A percentile compares a stretch with the other conserved stretches of the same genome.
phyloP scores from a whole-genome alignment of 2,329 filamentous ascomycete species.

The Ophiostoma himal-ulmi region DNA sequence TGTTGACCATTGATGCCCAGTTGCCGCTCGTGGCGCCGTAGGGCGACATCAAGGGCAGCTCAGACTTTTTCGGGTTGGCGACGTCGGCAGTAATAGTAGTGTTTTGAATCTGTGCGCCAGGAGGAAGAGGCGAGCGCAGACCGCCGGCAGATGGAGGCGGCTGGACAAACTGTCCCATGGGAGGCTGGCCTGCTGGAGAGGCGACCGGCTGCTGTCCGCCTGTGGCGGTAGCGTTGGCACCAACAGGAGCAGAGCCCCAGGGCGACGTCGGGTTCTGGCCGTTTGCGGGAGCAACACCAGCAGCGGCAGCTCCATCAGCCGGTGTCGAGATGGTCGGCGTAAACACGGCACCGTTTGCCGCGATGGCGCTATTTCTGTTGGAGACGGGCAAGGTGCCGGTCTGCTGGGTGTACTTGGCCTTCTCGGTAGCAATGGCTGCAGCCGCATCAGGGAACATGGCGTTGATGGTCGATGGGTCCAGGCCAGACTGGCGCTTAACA shows the following conservation, averaged over 20 bases:
- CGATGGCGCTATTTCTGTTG: slow-evolving; percentile 84
- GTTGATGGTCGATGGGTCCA: slow-evolving; percentile 89
- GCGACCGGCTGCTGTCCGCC: slow-evolving; percentile 59
- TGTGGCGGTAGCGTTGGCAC: slow-evolving; percentile 44
- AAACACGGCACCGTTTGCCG: slow-evolving; percentile 61
- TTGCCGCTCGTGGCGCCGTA: slow-evolving; percentile 71
- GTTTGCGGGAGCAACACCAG: slow-evolving; percentile 54
- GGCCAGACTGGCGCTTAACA: slow-evolving; percentile 86
- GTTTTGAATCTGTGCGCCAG: slow-evolving; percentile 61
- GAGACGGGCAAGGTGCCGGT: slow-evolving; percentile 85
- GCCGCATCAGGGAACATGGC: slow-evolving; percentile 99
- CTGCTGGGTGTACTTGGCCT: slow-evolving; percentile 93
- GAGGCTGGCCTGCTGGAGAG: slow-evolving; percentile 62
- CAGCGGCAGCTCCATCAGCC: slow-evolving; percentile 55
- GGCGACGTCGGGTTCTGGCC: slow-evolving; percentile 68
- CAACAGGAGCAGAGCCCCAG: slow-evolving; percentile 54
- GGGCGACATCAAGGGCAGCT: slow-evolving; percentile 80
- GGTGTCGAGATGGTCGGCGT: slow-evolving; percentile 69
- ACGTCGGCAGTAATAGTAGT: slow-evolving; percentile 70
- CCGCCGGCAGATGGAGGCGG: slow-evolving; percentile 64
- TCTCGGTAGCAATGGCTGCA: slow-evolving; percentile 96
- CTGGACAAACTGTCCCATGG: slow-evolving; percentile 94
- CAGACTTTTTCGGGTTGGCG: slow-evolving; percentile 44
- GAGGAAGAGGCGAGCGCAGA: slow-evolving; percentile 71
- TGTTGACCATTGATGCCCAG: slow-evolving; percentile 98